These are phyloP conservation scores for Apostasia shenzhenica DNA, from an alignment of 106 monocot genomes.

Conservation along the genomic window DNA sequence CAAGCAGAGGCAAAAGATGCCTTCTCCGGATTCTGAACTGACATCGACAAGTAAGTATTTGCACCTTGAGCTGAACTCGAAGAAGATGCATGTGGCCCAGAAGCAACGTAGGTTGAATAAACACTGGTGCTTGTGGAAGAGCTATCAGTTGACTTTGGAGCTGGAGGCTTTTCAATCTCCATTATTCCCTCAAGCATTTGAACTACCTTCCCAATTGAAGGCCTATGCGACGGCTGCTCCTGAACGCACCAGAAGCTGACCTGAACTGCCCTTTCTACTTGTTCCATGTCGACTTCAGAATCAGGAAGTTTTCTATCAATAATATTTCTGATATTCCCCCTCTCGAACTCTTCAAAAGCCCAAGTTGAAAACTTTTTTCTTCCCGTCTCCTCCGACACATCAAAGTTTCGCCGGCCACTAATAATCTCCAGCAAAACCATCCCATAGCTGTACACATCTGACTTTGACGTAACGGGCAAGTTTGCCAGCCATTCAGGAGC, in stretches of 20 bases:
- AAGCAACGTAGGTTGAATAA: slow-evolving; percentile 11
- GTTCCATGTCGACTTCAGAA: slow-evolving; percentile 58
- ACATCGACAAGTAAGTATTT: not conserved
- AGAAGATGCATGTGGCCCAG: slow-evolving; percentile 13
- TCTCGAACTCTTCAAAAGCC: slow-evolving; percentile 81
- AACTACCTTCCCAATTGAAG: slow-evolving; percentile 79
- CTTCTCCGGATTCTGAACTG: slow-evolving; percentile 8
- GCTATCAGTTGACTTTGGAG: slow-evolving; percentile 41
- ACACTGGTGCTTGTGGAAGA: slow-evolving; percentile 15
- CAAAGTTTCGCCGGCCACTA: slow-evolving; percentile 73
- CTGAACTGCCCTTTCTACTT: slow-evolving; percentile 43
- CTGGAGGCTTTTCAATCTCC: slow-evolving; percentile 65
- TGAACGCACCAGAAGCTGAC: slow-evolving; percentile 93
- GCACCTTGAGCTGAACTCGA: slow-evolving; percentile 4
- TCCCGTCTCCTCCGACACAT: slow-evolving; percentile 63
- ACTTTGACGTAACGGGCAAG: slow-evolving; percentile 68
- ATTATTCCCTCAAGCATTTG: slow-evolving; percentile 92
- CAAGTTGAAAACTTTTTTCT: slow-evolving; percentile 70
- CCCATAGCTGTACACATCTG: slow-evolving; percentile 86
- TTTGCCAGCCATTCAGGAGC: slow-evolving; percentile 94
- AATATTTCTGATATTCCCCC: slow-evolving; percentile 42
- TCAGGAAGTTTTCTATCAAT: slow-evolving; percentile 44
- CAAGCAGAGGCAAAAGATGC: slow-evolving; percentile 20
- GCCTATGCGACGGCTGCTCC: slow-evolving; percentile 82
- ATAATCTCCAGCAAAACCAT: slow-evolving; percentile 85